Evolutionary conservation across 768 basidiomycete genomes (phyloP).

Genomic region (Auricularia sp.): DNA sequence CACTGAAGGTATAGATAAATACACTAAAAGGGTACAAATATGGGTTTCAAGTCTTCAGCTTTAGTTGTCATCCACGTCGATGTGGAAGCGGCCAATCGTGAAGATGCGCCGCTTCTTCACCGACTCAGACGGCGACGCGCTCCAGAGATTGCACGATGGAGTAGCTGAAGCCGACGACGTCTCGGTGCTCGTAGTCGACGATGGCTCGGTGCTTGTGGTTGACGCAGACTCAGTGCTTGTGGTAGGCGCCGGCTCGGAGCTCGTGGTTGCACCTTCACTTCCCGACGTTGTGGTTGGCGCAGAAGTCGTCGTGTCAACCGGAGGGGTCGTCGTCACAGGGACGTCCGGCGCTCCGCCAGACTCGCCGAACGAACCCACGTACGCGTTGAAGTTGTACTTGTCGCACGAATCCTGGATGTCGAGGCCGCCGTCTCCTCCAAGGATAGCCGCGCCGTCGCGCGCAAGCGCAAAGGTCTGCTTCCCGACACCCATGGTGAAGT

Average conservation of each 20-base stretch:
- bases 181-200: neutral
- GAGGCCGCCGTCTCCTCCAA: neutral
- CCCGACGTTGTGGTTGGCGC: neutral
- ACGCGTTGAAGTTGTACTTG: conserved; percentile 3
- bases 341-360: neutral
- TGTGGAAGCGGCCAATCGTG: neutral
- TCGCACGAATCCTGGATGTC: neutral
- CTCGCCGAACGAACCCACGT: neutral
- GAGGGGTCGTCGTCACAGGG: neutral
- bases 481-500: conserved; percentile 3
- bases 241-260: neutral
- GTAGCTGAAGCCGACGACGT: neutral
- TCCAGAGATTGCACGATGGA: neutral
- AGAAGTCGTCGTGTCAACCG: neutral
- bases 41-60: neutral
- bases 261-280: neutral
- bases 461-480: neutral
- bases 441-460: neutral
- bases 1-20: too few species aligned
- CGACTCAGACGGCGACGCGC: neutral
- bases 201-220: neutral
- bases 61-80: neutral
- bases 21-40: too few species aligned
- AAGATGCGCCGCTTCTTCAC: neutral
- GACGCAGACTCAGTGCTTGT: neutral